Evolutionary conservation across 2,329 filamentous ascomycete species (phyloP), one percentile per base, ranked within the genome.

Genomic region (Cordyceps pruinosa): DNA sequence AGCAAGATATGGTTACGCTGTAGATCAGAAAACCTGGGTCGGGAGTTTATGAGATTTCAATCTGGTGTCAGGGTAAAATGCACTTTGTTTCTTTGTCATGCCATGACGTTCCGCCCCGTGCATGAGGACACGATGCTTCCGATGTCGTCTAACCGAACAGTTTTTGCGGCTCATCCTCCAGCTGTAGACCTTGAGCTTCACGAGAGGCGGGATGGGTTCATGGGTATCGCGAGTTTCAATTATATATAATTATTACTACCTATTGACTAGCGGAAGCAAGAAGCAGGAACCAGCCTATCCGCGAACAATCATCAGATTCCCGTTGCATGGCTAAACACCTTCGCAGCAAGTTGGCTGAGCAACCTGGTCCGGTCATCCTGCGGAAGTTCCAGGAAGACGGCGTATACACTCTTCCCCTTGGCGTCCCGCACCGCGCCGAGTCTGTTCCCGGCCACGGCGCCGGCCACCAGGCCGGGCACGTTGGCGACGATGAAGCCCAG

Each of bases 401-500:
- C 79, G 72, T 95, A 97, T 6, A 99, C 94, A 68, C 90, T 96
- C 85, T 97, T 97, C 23, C 92, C 92, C 73, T 86, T 91, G 32
- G 88, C 85, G 73, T 99, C 94, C 57, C 94, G 80, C 21, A 99
- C 83, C 7, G 90, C 89, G 1, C 94, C 94, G n/a, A 97, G 74
- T 52, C 92, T 76, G 73, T 97, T 97, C 12, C 94, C 94, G 0
- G 92, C 93, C 2, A 97, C 92, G 2, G 90, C 90, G 3, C 94
- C 94, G 0, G 93, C 93, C 37, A 97, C 72, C 66, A 93, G 81
- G 0, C 94, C 94, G 0, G 93, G 89, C 49, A 97, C 84, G 69
- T 97, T 97, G 28, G 87, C 94, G 26, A 97, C 82, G 64, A 99
- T 99, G 71, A 97, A 97, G 0, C 94, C 94, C 70, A 99, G 81